phyloP scores from a whole-genome alignment of 805 yeast genomes.

The Starmerella roubikii region DNA sequence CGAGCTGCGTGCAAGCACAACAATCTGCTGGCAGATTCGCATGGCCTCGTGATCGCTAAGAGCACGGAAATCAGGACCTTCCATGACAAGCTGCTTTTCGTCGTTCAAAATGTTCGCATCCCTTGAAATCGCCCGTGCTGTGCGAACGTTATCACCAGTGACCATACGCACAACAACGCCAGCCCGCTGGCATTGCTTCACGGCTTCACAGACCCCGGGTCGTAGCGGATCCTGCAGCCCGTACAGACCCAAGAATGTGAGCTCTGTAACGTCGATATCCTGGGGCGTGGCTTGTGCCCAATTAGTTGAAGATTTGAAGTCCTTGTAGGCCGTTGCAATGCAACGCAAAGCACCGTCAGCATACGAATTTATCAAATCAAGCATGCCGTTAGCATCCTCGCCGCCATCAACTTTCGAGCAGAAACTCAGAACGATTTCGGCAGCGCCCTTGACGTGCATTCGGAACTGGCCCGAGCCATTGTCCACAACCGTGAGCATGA shows the following conservation, averaged over 20 bases:
- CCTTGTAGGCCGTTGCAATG: constrained; percentile 73
- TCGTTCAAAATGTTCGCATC: constrained; percentile 56
- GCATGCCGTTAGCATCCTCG: not conserved
- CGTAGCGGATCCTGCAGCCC: constrained; percentile 95
- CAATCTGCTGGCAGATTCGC: constrained; percentile 53
- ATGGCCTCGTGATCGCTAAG: constrained; percentile 44
- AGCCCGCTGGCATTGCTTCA: constrained; percentile 68
- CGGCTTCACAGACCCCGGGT: constrained; percentile 81
- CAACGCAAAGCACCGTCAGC: constrained; percentile 80
- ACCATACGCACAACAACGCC: constrained; percentile 97
- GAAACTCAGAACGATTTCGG: constrained; percentile 71
- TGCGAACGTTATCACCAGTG: constrained; percentile 86
- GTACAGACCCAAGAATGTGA: constrained; percentile 57
- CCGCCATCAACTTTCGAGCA: constrained; percentile 21
- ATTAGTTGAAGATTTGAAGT: constrained; percentile 28
- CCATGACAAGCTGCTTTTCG: constrained; percentile 58
- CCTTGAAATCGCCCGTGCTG: constrained; percentile 83
- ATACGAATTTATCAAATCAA: constrained; percentile 38
- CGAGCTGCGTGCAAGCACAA: constrained; percentile 83
- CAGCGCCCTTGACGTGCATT: constrained; percentile 80
- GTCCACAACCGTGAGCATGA: constrained; percentile 70
- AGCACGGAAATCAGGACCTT: constrained; percentile 80
- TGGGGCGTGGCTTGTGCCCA: constrained; percentile 14
- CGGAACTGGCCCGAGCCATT: constrained; percentile 35
- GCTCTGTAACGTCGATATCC: constrained; percentile 20